A percentile compares a stretch with the other conserved stretches of the same genome.
These are phyloP conservation scores for Myriosclerotinia curreyana DNA, from an alignment of 2,329 filamentous ascomycete species.

Conservation along the genomic window DNA sequence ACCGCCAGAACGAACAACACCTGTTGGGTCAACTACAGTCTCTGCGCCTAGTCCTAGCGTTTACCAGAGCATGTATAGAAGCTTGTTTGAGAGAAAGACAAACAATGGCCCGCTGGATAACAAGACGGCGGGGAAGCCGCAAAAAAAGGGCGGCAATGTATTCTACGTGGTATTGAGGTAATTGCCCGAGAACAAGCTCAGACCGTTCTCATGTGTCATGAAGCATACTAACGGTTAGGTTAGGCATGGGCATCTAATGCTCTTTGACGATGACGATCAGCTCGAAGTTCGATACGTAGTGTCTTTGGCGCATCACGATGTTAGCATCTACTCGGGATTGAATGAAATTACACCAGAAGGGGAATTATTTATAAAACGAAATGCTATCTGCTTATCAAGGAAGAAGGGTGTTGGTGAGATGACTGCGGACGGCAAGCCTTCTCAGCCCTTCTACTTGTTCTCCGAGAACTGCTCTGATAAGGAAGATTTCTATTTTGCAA, in stretches of 20 bases:
- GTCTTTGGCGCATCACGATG: conserved; percentile 80
- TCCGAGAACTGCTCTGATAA: conserved; percentile 95
- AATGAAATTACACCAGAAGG: conserved; percentile 73
- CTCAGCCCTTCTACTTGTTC: conserved; percentile 90
- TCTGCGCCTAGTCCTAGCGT: conserved; percentile 84
- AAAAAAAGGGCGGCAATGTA: conserved; percentile 72
- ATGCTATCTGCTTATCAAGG: conserved; percentile 78
- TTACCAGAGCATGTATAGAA: conserved; percentile 97
- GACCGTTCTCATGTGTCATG: no score
- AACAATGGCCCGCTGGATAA: conserved; percentile 38
- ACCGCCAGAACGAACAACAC: conserved; percentile 81
- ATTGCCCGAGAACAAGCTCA: background rate
- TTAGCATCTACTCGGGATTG: conserved; percentile 80
- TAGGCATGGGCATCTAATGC: conserved; percentile 92
- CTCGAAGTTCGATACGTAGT: conserved; percentile 96
- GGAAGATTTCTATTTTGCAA: conserved; percentile 95
- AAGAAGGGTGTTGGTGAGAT: conserved; percentile 54
- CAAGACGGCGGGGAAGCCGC: conserved; percentile 36
- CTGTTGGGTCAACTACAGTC: conserved; percentile 70
- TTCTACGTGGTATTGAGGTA: conserved; percentile 91
- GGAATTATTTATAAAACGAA: conserved; percentile 93
- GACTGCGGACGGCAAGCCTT: conserved; percentile 54
- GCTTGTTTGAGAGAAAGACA: conserved; percentile 83
- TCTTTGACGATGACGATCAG: conserved; percentile 94
- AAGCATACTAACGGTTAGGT: conserved; percentile 4